Percentiles rank a stretch among this genome's conserved stretches.
phyloP scores from a whole-genome alignment of 2,329 filamentous ascomycete genomes.

The Waltergamsia citrina region DNA sequence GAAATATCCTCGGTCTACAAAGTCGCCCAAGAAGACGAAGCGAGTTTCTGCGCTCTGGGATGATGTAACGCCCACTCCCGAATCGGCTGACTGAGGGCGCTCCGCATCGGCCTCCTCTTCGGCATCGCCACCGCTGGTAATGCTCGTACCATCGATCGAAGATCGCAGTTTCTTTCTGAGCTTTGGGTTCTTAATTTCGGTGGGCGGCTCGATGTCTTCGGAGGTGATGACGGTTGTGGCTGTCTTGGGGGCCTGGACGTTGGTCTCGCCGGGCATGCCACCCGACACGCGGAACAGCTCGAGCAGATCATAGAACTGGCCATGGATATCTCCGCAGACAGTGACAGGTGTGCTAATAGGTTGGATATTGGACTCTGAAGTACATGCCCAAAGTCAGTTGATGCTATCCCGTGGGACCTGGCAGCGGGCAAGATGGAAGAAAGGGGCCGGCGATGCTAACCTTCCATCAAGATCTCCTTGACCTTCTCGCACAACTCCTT shows the following conservation, averaged over 20 bases:
- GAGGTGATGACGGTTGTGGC: constrained; percentile 70
- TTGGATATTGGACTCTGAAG: constrained; percentile 93
- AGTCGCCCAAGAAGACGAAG: constrained; percentile 68
- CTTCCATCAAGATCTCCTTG: constrained; percentile 98
- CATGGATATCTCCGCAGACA: constrained; percentile 95
- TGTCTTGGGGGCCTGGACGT: constrained; percentile 58
- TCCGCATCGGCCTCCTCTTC: constrained; percentile 32
- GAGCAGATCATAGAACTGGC: constrained; percentile 95
- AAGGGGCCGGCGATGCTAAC: constrained; percentile 43
- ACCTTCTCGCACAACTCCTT: constrained; percentile 98
- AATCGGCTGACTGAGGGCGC: constrained; percentile 17
- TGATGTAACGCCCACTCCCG: constrained; percentile 21
- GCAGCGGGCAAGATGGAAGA: too few relatives aligned
- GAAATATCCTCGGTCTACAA: constrained; percentile 95
- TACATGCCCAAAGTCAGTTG: constrained; percentile 1
- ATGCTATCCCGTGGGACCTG: background rate
- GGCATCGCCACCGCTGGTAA: constrained; percentile 37
- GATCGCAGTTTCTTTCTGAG: constrained; percentile 72
- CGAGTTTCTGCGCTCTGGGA: constrained; percentile 43
- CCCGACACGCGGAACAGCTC: constrained; percentile 95
- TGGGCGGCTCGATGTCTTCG: constrained; percentile 87
- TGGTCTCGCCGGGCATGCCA: constrained; percentile 83
- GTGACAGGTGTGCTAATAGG: constrained; percentile 96
- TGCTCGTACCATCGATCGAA: constrained; percentile 30
- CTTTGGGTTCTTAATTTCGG: constrained; percentile 79